Base-by-base conservation (phyloP, 83 land plant genomes). In the Picea engelmannii region DNA sequence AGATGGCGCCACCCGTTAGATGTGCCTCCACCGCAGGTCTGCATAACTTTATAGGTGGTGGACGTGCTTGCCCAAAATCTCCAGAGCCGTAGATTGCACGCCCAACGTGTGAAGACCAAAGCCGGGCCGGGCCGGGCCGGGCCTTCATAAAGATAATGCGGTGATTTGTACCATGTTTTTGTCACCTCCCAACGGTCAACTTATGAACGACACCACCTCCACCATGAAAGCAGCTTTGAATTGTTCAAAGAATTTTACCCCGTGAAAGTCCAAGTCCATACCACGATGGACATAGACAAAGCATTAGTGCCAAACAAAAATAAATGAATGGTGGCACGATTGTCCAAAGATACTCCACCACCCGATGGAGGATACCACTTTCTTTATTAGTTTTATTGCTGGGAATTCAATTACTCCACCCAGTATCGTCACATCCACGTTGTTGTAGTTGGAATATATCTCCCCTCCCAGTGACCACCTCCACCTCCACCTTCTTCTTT, bases 101-200 rank as follows among this genome's bases (percentile, higher is more conserved):
- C 76, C 76, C 76, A 44, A 21, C 76, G 44, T n/a, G 76, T 44
- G 76, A 18, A 44, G 58, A 52, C 58, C 58, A 11, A 52, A 2
- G 13, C 58, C 58, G 13, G 58, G 12, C 55, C 55, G 11, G 55
- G 2, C 12, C 55, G 12, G 55, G 55, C 12, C 12, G 55, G 76
- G 76, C 47, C 58, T n/a, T 52, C 76, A 73, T 49, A 17, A 7
- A 18, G 55, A 71, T 20, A 71, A 42, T 40, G 52, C 49, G 20
- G 9, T 27, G 10, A 38, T 18, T 27, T 71, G 52, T 40, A 73
- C 76, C 15, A 47, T 73, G 59, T 47, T 3, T 73, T 73, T 73
- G 76, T 73, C 24, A 23, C 76, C 42, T 15, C 21, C 24, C 76
- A 73, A 73, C 76, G 76, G 58, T 73, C 76, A 73, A 21, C 52